These are phyloP conservation scores for Conticribra weissflogii DNA, from an alignment of 108 stramenopile species.

Conservation along the genomic window DNA sequence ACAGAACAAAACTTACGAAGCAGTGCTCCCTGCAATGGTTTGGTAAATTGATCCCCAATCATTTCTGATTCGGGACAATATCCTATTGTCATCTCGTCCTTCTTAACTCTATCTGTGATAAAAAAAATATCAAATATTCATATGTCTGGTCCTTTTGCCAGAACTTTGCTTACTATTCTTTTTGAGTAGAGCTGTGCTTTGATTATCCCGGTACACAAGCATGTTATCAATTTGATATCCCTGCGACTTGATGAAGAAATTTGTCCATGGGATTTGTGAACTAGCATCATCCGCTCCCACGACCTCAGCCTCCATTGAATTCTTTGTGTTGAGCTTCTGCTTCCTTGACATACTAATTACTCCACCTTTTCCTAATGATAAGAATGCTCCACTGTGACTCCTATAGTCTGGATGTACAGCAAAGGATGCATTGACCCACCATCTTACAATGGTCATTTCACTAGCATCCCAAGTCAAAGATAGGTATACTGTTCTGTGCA, in stretches of 20 bases:
- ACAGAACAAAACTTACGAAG: not conserved
- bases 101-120: not conserved
- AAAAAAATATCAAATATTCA: not conserved
- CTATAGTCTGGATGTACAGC: not conserved
- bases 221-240: not conserved
- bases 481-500: not conserved
- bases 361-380: not conserved
- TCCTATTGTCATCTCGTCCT: not conserved
- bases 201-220: not conserved
- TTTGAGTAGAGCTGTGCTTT: not conserved
- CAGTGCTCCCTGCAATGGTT: not conserved
- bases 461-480: not conserved
- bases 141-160: not conserved
- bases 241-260: not conserved
- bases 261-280: not conserved
- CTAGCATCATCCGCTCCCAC: not conserved
- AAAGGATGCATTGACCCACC: not conserved
- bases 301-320: not conserved
- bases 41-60: not conserved
- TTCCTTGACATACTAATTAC: not conserved
- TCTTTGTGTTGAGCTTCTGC: not conserved
- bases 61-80: not conserved
- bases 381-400: not conserved
- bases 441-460: not conserved
- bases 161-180: not conserved